Conservation (phyloP, 257 asterid genomes). For the Ilex asprella region DNA sequence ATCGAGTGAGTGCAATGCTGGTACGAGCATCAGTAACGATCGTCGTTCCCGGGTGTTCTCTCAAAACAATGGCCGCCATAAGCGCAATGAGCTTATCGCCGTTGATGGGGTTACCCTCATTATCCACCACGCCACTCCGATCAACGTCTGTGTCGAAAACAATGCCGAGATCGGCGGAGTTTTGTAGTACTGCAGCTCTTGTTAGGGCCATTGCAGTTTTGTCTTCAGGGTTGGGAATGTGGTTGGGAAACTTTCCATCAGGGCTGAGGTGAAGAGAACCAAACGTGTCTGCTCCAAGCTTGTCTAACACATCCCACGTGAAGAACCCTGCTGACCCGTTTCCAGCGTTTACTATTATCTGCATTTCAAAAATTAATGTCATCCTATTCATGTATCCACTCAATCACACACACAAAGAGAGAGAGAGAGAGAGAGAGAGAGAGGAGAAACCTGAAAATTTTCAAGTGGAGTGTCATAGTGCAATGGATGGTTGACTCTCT, state of each 20-base stretch:
- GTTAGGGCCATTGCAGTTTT: conserved; percentile 78
- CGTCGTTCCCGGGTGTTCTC: conserved; percentile 69
- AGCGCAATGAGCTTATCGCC: conserved; percentile 81
- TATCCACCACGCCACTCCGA: conserved; percentile 82
- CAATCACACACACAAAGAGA: not conserved
- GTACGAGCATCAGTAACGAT: conserved; percentile 91
- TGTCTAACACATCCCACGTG: conserved; percentile 86
- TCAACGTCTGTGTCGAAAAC: conserved; percentile 92
- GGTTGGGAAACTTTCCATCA: conserved; percentile 95
- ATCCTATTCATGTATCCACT: not conserved
- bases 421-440: not conserved
- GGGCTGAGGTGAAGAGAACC: conserved; percentile 89
- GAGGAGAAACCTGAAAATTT: conserved; percentile 63
- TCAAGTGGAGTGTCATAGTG: conserved; percentile 63
- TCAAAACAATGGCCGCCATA: conserved; percentile 69
- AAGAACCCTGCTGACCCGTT: conserved; percentile 97
- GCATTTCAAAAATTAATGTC: conserved; percentile 20
- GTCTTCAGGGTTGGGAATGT: conserved; percentile 94
- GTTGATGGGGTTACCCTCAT: conserved; percentile 66
- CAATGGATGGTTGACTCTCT: conserved; percentile 68
- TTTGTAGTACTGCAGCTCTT: conserved; percentile 60
- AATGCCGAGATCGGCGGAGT: conserved; percentile 74
- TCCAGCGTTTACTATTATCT: conserved; percentile 93
- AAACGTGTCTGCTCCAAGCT: conserved; percentile 91
- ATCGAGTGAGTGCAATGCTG: conserved; percentile 55